Percentiles rank a stretch among this genome's conserved stretches.
phyloP scores from a whole-genome alignment of 208 protist species.

The Willaertia magna region DNA sequence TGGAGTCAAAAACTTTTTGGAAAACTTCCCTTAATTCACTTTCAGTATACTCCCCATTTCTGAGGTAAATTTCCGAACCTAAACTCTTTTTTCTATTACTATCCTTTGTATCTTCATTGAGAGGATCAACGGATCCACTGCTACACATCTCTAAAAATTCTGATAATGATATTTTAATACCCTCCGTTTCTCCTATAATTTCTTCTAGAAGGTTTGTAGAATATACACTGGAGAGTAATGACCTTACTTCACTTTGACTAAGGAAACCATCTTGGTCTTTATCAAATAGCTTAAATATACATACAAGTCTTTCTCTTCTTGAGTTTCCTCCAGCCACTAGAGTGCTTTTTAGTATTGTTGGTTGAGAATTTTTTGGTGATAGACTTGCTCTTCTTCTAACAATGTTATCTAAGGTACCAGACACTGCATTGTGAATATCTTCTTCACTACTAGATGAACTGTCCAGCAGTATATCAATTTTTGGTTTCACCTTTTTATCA shows the following conservation, averaged over 20 bases:
- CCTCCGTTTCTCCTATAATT: too few species aligned
- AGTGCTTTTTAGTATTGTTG: too few species aligned
- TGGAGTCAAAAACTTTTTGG: background rate
- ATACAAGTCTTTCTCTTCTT: background rate
- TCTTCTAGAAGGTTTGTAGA: too few species aligned
- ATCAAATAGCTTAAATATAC: background rate
- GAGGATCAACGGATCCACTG: background rate
- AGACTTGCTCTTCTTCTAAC: too few species aligned
- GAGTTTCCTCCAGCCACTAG: too few species aligned
- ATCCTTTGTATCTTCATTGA: background rate
- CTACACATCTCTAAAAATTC: background rate
- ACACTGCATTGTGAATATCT: too few species aligned
- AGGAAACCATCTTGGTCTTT: background rate
- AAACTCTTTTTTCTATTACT: background rate
- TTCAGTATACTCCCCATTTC: background rate
- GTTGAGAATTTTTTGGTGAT: too few species aligned
- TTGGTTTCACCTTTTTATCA: too few species aligned
- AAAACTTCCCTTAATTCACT: background rate
- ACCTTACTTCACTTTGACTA: background rate
- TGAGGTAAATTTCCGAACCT: background rate
- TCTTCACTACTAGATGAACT: too few species aligned
- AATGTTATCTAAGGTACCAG: too few species aligned
- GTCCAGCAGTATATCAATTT: too few species aligned
- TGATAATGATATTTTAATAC: background rate
- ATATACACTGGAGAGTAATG: background rate